These are phyloP conservation scores for Tubosaeta brunneosetosa DNA, from an alignment of 768 basidiomycete genomes.

Conservation along the genomic window DNA sequence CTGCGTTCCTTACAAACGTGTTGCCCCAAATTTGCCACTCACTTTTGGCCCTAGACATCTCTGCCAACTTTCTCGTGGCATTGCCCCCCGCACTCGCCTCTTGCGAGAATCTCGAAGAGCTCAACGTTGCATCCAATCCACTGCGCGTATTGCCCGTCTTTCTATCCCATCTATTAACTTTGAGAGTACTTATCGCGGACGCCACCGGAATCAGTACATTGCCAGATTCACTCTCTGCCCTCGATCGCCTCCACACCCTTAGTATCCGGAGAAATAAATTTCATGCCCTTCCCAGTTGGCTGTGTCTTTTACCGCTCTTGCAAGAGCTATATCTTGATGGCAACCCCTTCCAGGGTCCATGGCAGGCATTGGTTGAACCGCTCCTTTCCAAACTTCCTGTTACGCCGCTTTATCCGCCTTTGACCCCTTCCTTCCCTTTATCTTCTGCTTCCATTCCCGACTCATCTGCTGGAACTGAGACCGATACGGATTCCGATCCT, in stretches of 20 bases:
- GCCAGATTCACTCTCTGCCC: slow-evolving; percentile 65
- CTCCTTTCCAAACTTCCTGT: slow-evolving; percentile 61
- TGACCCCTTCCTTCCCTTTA: slow-evolving; percentile 55
- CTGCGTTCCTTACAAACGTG: slow-evolving; percentile 62
- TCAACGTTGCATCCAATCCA: slow-evolving; percentile 90
- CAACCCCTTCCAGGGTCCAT: slow-evolving; percentile 93
- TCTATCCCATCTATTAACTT: slow-evolving; percentile 65
- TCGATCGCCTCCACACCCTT: slow-evolving; percentile 82
- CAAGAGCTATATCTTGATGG: slow-evolving; percentile 90
- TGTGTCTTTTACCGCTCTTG: slow-evolving; percentile 79
- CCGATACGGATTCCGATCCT: slow-evolving; percentile 51
- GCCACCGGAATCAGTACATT: slow-evolving; percentile 75
- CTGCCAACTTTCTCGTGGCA: slow-evolving; percentile 78
- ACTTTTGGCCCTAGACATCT: slow-evolving; percentile 90
- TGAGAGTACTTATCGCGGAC: slow-evolving; percentile 92
- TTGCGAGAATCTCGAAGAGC: slow-evolving; percentile 82
- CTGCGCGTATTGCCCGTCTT: slow-evolving; percentile 90
- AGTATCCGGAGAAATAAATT: slow-evolving; percentile 88
- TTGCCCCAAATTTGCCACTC: slow-evolving; percentile 72
- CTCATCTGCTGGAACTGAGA: slow-evolving; percentile 45
- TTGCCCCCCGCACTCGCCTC: slow-evolving; percentile 79
- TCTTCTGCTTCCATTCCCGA: slow-evolving; percentile 44
- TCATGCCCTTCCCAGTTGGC: slow-evolving; percentile 88
- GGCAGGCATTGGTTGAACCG: slow-evolving; percentile 86
- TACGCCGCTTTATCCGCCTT: slow-evolving; percentile 61